Evolutionary conservation across 202 grass and related monocot species (phyloP).

Genomic region (Musa balbisiana): DNA sequence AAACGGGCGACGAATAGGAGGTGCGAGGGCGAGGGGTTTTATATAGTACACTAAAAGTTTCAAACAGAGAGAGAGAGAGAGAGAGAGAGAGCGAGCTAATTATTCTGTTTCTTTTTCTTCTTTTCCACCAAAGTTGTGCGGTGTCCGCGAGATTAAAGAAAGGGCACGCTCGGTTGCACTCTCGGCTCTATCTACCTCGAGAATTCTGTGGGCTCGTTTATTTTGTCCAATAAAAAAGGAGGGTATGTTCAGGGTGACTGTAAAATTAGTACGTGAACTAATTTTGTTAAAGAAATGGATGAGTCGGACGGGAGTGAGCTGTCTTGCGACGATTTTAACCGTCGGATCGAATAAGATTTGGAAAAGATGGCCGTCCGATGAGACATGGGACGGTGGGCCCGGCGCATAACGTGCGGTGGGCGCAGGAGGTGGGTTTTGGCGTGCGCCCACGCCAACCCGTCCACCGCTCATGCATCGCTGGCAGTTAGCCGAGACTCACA

Average conservation of each 20-base stretch:
- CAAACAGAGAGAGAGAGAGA: background rate
- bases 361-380: background rate
- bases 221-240: too few species aligned
- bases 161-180: too few species aligned
- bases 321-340: too few species aligned
- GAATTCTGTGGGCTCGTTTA: too few species aligned
- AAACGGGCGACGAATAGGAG: background rate
- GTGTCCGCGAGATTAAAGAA: too few species aligned
- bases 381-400: background rate
- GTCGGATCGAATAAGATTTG: background rate
- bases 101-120: background rate
- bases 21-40: background rate
- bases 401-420: background rate
- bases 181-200: too few species aligned
- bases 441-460: background rate
- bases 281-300: too few species aligned
- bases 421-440: background rate
- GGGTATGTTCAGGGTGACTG: rapidly evolving
- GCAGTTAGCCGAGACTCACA: background rate
- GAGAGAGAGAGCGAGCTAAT: too few species aligned
- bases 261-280: too few species aligned
- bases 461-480: background rate
- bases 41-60: background rate
- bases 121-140: too few species aligned
- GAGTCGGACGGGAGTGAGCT: too few species aligned